Percentiles rank a stretch among this genome's conserved stretches.
Evolutionary conservation across 1,284 basidiomycete species (phyloP).

Genomic region (Wolfiporia cocos): DNA sequence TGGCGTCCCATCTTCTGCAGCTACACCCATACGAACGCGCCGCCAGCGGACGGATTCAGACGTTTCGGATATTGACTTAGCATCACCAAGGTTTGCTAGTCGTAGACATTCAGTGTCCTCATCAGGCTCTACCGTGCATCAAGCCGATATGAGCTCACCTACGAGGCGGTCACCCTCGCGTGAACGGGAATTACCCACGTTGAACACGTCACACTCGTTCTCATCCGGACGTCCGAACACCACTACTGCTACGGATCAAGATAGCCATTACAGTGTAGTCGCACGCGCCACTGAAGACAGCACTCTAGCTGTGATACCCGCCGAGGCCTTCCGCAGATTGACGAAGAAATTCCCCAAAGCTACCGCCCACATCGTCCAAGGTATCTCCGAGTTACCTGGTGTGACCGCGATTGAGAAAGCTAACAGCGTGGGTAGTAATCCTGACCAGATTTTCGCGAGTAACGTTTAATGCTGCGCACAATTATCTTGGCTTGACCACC

Average conservation of each 20-base stretch:
- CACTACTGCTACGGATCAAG: slow-evolving; percentile 13
- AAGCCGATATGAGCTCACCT: slow-evolving; percentile 28
- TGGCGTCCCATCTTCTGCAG: slow-evolving; percentile 12
- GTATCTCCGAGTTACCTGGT: too few species aligned
- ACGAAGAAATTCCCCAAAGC: slow-evolving; percentile 97
- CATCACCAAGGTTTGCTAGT: slow-evolving; percentile 24
- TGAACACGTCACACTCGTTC: slow-evolving; percentile 9
- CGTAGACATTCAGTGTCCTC: slow-evolving; percentile 55
- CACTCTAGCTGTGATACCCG: slow-evolving; percentile 97
- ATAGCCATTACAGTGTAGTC: slow-evolving; percentile 58
- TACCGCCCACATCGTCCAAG: slow-evolving; percentile 95
- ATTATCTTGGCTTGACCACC: slow-evolving; percentile 91
- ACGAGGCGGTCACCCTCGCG: slow-evolving; percentile 16
- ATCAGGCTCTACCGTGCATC: slow-evolving; percentile 60
- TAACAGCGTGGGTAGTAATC: slow-evolving; percentile 54
- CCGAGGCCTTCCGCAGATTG: slow-evolving; percentile 88
- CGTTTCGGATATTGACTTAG: slow-evolving; percentile 54
- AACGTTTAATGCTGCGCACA: slow-evolving; percentile 94
- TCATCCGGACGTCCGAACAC: slow-evolving; percentile 7
- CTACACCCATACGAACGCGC: slow-evolving; percentile 22
- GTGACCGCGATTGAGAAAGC: too few species aligned
- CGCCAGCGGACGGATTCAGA: slow-evolving; percentile 47
- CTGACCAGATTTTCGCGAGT: slow-evolving; percentile 94
- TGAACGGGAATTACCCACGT: slow-evolving; percentile 10
- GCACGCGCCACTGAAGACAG: slow-evolving; percentile 92